Percentiles rank a stretch among this genome's conserved stretches.
phyloP scores from a whole-genome alignment of 202 grass and related monocot species.

The Hordeum pubiflorum region DNA sequence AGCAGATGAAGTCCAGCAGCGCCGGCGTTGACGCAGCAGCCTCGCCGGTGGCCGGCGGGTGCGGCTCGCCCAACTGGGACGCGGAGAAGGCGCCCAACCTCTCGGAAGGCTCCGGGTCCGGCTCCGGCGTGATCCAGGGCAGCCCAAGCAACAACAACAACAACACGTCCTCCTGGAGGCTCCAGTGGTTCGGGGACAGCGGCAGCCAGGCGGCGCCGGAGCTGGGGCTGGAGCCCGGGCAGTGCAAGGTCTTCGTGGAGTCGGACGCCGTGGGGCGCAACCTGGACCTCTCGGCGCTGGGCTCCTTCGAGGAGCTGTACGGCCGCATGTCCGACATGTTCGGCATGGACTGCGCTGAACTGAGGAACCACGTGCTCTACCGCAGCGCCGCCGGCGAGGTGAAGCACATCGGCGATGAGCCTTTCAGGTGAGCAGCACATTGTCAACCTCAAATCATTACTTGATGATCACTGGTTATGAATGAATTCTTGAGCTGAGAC shows the following conservation, averaged over 20 bases:
- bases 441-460: neutral
- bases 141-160: slow-evolving; percentile 21
- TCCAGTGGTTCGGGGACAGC: neutral
- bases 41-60: neutral
- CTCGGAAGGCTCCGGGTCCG: slow-evolving; percentile 39
- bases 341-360: slow-evolving; percentile 30
- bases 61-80: slow-evolving; percentile 24
- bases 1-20: slow-evolving; percentile 41
- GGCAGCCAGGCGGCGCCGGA: neutral
- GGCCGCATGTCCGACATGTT: slow-evolving; percentile 58
- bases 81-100: slow-evolving; percentile 21
- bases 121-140: slow-evolving; percentile 43
- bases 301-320: slow-evolving; percentile 66
- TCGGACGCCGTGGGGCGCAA: slow-evolving; percentile 71
- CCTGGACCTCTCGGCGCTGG: slow-evolving; percentile 54
- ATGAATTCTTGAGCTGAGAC: neutral
- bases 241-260: slow-evolving; percentile 79
- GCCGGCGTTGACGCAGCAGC: neutral
- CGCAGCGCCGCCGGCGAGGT: slow-evolving; percentile 35
- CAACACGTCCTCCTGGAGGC: neutral
- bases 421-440: slow-evolving; percentile 46
- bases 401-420: slow-evolving; percentile 60
- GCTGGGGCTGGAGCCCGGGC: slow-evolving; percentile 34
- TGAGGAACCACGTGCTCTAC: slow-evolving; percentile 58
- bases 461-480: neutral